Evolutionary conservation across 169 alveolate genomes (phyloP).

Genomic region (Plasmodium adleri): DNA sequence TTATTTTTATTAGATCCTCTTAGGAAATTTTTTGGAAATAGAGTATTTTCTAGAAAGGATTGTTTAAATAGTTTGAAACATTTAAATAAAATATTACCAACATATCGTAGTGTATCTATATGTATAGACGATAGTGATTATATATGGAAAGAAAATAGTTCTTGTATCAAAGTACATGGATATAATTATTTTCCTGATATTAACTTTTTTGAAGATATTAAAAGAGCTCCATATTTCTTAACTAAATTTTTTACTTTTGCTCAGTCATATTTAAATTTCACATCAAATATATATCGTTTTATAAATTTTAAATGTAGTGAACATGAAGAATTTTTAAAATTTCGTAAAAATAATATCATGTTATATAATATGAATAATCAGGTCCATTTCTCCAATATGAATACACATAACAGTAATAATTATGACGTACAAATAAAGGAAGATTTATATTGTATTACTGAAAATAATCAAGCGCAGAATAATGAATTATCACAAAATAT

Average conservation of each 20-base stretch:
- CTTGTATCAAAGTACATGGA: conserved; percentile 67
- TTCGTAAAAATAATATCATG: background rate
- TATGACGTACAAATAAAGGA: too few species aligned
- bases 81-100: conserved; percentile 45
- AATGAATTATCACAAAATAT: background rate
- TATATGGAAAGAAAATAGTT: conserved; percentile 64
- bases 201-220: conserved; percentile 62
- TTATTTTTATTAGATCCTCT: conserved; percentile 86
- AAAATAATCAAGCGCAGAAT: background rate
- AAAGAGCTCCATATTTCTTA: conserved; percentile 51
- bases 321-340: conserved; percentile 27
- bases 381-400: background rate
- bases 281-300: conserved; percentile 39
- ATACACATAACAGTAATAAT: background rate
- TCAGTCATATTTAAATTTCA: conserved; percentile 50
- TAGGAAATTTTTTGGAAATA: conserved; percentile 76
- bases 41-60: conserved; percentile 83
- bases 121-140: conserved; percentile 74
- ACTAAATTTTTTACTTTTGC: conserved; percentile 72
- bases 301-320: conserved; percentile 72
- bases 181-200: conserved; percentile 68
- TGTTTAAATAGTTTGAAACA: conserved; percentile 54
- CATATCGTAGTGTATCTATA: conserved; percentile 61
- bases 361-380: too few species aligned
- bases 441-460: background rate